Evolutionary conservation across 73 alveolate species (phyloP), one percentile per base, ranked within the genome.

Genomic region (Paramecium biaurelia): DNA sequence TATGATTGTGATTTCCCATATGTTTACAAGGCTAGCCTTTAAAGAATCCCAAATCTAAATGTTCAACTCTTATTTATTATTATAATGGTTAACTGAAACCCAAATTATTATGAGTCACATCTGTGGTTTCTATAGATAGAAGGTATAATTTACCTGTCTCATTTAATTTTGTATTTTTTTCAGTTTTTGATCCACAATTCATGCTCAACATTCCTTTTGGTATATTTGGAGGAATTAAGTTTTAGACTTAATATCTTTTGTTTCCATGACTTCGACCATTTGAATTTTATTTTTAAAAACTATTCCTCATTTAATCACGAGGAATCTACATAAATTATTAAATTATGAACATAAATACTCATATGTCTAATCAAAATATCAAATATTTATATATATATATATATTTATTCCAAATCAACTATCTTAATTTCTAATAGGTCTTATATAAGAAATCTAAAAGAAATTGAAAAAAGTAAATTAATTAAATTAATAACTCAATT

Each of bases 21-120:
- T 89, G 84, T 45, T 93, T 95, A 88, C 99, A 96, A 18, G 93
- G 95, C 26, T 95, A 86, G 35, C 93, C 92, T 89, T 96, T 96
- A 85, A 96, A 96, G 47, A 57, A 76, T 38, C 57, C 63, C 76
- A 96, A 68, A 85, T 96, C 97, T 70, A 94, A 87, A 90, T 86
- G 97, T 35, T 92, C 95, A 58, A 79, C 56, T 24, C 37, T 9
- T 21, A 23, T 37, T 45, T 38, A 47, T 1, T 1, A 3, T n/a
- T 45, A 7, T 37, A 42, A 10, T 41, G 7, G 70, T 43, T 38
- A 14, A 24, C 74, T 37, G 47, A 43, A 79, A 63, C 56, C 56
- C 23, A 79, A 24, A 42, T 79, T 79, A 63, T 79, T 37, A 47
- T 79, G 90, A 24, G 90, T 79, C 15, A 79, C 56, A 79, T 79